These are phyloP conservation scores for Grosmannia clavigera DNA, from an alignment of 2,329 filamentous ascomycete species.

Conservation along the genomic window DNA sequence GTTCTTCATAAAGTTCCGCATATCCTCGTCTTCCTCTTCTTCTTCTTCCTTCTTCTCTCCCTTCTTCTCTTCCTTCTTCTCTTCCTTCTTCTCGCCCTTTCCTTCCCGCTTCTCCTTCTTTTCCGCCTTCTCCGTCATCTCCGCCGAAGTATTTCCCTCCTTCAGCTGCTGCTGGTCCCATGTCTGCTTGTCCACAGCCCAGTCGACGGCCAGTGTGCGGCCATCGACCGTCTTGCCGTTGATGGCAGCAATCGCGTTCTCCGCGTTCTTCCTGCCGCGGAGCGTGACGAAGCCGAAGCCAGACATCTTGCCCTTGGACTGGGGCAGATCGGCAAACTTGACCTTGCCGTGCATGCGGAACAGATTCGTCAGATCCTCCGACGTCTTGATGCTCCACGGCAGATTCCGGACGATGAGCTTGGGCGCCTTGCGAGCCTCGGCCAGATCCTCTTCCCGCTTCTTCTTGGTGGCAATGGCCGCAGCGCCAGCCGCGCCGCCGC, in stretches of 20 bases:
- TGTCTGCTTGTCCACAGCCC: constrained; percentile 82
- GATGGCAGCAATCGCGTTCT: constrained; percentile 70
- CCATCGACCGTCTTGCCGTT: constrained; percentile 90
- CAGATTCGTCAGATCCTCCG: constrained; percentile 64
- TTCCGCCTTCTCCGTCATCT: constrained; percentile 22
- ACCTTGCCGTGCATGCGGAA: constrained; percentile 88
- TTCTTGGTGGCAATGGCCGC: constrained; percentile 31
- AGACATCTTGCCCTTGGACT: constrained; percentile 59
- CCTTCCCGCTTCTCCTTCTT: constrained; percentile 19
- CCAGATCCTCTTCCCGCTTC: constrained; percentile 47
- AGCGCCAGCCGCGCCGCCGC: constrained; percentile 9
- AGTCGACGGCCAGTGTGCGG: constrained; percentile 82
- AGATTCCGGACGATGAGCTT: constrained; percentile 86
- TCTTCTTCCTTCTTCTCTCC: constrained; percentile 14
- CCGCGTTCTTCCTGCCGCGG: constrained; percentile 78
- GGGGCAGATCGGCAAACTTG: constrained; percentile 75
- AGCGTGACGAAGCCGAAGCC: constrained; percentile 92
- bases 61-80: constrained; percentile 13
- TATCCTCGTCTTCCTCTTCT: constrained; percentile 24
- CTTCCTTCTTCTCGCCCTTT: constrained; percentile 12
- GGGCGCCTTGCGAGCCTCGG: constrained; percentile 47
- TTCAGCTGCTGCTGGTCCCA: constrained; percentile 48
- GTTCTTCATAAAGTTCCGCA: constrained; percentile 46
- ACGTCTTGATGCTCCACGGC: constrained; percentile 87
- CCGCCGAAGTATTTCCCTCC: not conserved